Base-by-base conservation (phyloP, 495 filamentous ascomycete species). In the Haplographium delicatum region DNA sequence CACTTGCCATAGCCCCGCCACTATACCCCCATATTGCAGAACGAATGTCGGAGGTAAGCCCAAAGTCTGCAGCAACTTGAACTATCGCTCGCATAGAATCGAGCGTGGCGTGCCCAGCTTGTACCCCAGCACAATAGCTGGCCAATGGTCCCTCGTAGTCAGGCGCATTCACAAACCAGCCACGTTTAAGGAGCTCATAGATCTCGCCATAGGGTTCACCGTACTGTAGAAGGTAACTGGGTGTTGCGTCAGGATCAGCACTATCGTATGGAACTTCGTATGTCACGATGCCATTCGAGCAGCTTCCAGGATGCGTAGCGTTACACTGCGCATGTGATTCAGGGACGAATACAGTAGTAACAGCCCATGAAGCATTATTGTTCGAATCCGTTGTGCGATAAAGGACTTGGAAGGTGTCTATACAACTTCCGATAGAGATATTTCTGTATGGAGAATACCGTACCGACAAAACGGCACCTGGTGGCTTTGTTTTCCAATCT, bases 21-120 rank as follows among this genome's bases (percentile, higher is more conserved):
- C 72, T 76, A 53, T 81, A 83, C 2, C 78, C 79, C 72, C 71
- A 79, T 55, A 79, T 48, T 1, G 66, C 70, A 41, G 60, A 44
- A 7, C 57, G 56, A 5, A 65, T 50, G 25, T 60, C 28, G 3
- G 51, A 37, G 6, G 7, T 51, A 5, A 47, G 23, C 13, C 41
- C 51, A 26, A 51, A 47, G 2, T 47, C 49, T 0, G 63, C 57
- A 8, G 61, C 58, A 2, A 74, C 37, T 9, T 35, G 28, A 48
- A 48, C 18, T 5, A 68, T 65, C 0, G 74, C 73, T 19, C 72
- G 68, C n/a, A 74, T 47, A 19, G 62, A 67, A 49, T 80, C 75
- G 5, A 80, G 61, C 9, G 67, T 69, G 5, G 72, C 68, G 31
- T 76, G 64, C 0, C 70, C 75, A 13, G 66, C 67, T 33, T 70